Conservation (phyloP, 352 stramenopile species). For the Phytophthora constricta region DNA sequence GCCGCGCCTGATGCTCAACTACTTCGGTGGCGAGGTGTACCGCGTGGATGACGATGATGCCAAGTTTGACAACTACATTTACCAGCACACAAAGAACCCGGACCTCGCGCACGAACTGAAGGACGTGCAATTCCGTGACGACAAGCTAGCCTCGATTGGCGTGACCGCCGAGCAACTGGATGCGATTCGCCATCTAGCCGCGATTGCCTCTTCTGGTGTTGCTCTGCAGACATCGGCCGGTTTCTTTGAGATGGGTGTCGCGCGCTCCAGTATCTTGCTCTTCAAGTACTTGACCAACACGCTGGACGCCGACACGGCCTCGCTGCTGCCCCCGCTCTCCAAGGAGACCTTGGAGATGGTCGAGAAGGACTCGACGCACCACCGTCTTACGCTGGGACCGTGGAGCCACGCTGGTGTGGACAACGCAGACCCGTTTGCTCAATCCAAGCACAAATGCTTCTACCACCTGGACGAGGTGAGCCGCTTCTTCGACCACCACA, state of each 20-base stretch:
- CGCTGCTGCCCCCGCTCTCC: constrained; percentile 57
- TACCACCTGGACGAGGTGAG: constrained; percentile 86
- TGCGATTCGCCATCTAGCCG: constrained; percentile 55
- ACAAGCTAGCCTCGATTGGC: constrained; percentile 53
- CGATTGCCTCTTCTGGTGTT: constrained; percentile 74
- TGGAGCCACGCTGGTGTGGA: constrained; percentile 87
- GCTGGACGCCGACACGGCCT: constrained; percentile 64
- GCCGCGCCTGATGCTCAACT: constrained; percentile 83
- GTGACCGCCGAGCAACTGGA: constrained; percentile 59
- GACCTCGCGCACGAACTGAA: constrained; percentile 59
- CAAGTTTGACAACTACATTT: constrained; percentile 70
- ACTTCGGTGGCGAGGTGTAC: constrained; percentile 87
- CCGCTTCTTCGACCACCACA: constrained; percentile 85
- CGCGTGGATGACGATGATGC: constrained; percentile 72
- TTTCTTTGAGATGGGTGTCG: constrained; percentile 83
- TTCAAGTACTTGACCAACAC: constrained; percentile 84
- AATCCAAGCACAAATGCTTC: constrained; percentile 87
- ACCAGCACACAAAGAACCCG: constrained; percentile 69
- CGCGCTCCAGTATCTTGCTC: constrained; percentile 76
- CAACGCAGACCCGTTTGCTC: constrained; percentile 79
- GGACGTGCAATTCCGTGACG: constrained; percentile 69
- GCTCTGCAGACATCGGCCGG: constrained; percentile 71
- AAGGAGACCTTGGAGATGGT: constrained; percentile 36
- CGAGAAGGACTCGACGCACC: constrained; percentile 50
- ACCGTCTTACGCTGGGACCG: constrained; percentile 78